Evolutionary conservation across 2,329 filamentous ascomycete species (phyloP).

Genomic region (Sarocladiaceae sp.): DNA sequence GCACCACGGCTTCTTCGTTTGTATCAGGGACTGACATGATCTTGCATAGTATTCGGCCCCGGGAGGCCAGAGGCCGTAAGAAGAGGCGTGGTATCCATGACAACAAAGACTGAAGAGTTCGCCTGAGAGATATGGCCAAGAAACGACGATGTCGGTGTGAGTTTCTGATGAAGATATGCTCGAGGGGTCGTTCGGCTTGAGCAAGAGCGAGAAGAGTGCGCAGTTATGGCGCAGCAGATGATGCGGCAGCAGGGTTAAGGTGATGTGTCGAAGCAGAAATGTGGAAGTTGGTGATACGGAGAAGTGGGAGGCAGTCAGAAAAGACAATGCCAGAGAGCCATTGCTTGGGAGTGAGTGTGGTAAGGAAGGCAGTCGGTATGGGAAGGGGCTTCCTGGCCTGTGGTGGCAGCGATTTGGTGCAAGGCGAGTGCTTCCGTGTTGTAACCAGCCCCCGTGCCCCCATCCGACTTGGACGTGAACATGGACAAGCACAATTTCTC

Average conservation of each 20-base stretch:
- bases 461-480: no score
- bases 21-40: constrained; percentile 32
- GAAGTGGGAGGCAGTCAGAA: no score
- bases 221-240: background rate
- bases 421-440: no score
- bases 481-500: no score
- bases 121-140: background rate
- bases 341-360: background rate
- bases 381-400: no score
- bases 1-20: no score
- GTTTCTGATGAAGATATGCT: background rate
- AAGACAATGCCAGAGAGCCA: background rate
- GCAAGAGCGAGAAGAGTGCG: background rate
- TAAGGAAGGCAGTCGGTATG: no score
- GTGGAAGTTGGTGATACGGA: no score
- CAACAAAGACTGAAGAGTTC: background rate
- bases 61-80: constrained; percentile 26
- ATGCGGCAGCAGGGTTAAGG: background rate
- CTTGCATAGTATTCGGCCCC: constrained; percentile 27
- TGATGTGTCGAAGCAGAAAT: no score
- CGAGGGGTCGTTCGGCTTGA: background rate
- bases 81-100: constrained; percentile 31
- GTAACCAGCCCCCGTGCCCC: no score
- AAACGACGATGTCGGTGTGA: no score
- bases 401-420: no score